Base-by-base conservation (phyloP, 768 basidiomycete species). In the Leccinum rimulosum region DNA sequence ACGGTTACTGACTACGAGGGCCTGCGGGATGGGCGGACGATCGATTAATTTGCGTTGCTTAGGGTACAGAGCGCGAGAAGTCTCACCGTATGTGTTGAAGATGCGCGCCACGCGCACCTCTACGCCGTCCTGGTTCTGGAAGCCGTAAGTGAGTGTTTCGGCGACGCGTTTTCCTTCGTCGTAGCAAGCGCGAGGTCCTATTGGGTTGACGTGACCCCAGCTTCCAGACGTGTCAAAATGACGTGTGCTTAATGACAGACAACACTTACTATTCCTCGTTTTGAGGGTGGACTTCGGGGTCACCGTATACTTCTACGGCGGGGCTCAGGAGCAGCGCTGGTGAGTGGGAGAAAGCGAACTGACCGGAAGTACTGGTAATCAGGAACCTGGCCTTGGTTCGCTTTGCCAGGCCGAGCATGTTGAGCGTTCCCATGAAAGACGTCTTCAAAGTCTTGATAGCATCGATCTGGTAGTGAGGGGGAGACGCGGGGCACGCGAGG, bases 111-210 rank as follows among this genome's bases (percentile, higher is more conserved):
- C 95, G 56, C 95, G 88, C 55, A 98, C 93, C 66, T 98, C 92
- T 60, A 99, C 95, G 56, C 88, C 87, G 70, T 98, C 94, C 73
- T 97, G 97, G 59, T 91, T 82, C 64, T 92, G 89, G 81, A 90
- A 98, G 43, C 95, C 95, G 69, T 98, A 99, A 7, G 96, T 95
- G 64, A 99, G 76, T 17, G 96, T 97, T 77, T 99, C 97, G 43
- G 97, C 96, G 40, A 98, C 96, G 67, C 97, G 94, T 79, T 99
- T 99, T 52, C 97, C 97, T 76, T 99, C 97, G 70, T 99, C 97
- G 71, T 99, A 99, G 76, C 97, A 99, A n/a, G 96, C 95, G 61
- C 97, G 91, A 60, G 93, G 92, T 25, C 97, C 97, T 66, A 95
- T 97, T 47, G 95, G 95, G 80, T 99, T 99, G 70, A 99, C 97